A percentile compares a stretch with the other conserved stretches of the same genome.
phyloP scores from a whole-genome alignment of 176 grass and related monocot species.

The Canna indica region DNA sequence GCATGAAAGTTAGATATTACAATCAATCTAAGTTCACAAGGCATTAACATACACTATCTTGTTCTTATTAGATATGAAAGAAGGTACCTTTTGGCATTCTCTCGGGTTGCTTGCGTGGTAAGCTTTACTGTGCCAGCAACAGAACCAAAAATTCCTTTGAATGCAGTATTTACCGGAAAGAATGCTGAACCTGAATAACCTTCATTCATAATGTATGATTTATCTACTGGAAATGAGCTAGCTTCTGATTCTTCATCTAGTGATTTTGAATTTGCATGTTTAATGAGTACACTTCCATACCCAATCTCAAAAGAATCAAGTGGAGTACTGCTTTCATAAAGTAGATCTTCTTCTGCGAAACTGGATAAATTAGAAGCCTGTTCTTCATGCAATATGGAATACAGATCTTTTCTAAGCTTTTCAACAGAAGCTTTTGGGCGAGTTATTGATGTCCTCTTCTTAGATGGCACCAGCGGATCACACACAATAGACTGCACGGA shows the following conservation, averaged over 20 bases:
- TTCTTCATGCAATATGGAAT: constrained; percentile 39
- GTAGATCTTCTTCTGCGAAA: constrained; percentile 30
- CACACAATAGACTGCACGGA: constrained; percentile 33
- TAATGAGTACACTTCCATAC: constrained; percentile 44
- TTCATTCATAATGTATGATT: constrained; percentile 45
- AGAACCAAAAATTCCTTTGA: constrained; percentile 11
- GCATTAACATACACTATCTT: background rate
- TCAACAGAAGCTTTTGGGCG: constrained; percentile 35
- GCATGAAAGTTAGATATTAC: background rate
- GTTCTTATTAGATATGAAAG: background rate
- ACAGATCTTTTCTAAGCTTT: constrained; percentile 37
- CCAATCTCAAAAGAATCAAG: constrained; percentile 29
- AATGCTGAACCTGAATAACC: constrained; percentile 36
- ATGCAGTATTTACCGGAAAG: constrained; percentile 39
- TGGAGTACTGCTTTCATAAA: constrained; percentile 23
- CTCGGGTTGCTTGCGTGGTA: background rate
- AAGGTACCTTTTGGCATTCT: background rate
- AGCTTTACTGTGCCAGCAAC: background rate
- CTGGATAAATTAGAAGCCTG: constrained; percentile 25
- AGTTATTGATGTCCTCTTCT: constrained; percentile 29
- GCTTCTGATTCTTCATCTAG: constrained; percentile 39
- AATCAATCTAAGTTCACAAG: background rate
- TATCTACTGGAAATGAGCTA: constrained; percentile 55
- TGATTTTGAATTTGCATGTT: constrained; percentile 25
- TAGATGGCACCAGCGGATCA: constrained; percentile 31